Evolutionary conservation across 2,329 filamentous ascomycete genomes (phyloP).

Genomic region (Chalaropsis ovoidea): DNA sequence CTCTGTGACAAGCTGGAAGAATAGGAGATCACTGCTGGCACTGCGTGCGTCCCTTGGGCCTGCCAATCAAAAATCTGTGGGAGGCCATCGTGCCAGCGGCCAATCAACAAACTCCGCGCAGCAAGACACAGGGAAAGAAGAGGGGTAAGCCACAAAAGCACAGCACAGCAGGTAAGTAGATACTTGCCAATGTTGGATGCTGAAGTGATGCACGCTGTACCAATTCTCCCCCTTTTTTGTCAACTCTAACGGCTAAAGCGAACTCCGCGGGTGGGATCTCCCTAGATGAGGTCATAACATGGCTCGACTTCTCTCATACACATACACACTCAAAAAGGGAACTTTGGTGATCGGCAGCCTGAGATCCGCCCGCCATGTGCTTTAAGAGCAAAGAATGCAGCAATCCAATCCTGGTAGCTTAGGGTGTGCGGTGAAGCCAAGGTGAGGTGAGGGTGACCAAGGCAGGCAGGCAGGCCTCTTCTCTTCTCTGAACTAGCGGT

Average conservation of each 20-base stretch:
- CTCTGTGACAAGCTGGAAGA: background rate
- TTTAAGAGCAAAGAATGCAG: background rate
- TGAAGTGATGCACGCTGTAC: background rate
- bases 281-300: constrained; percentile 8
- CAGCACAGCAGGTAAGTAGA: background rate
- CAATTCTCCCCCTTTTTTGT: background rate
- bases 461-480: too few species aligned
- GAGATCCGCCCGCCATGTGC: background rate
- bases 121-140: background rate
- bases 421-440: background rate
- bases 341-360: background rate
- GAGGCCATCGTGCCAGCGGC: background rate
- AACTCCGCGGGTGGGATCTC: background rate
- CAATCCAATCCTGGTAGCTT: background rate
- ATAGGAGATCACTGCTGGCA: background rate
- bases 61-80: background rate
- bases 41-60: background rate
- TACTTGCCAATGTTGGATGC: background rate
- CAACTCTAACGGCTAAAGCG: background rate
- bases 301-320: background rate
- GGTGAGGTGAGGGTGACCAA: background rate
- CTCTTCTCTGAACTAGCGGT: background rate
- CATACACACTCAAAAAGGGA: background rate
- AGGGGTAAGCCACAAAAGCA: background rate
- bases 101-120: background rate